Percentiles rank a stretch among this genome's conserved stretches.
Conservation (phyloP, 2,329 filamentous ascomycete genomes). For the Botryotinia narcissicola region DNA sequence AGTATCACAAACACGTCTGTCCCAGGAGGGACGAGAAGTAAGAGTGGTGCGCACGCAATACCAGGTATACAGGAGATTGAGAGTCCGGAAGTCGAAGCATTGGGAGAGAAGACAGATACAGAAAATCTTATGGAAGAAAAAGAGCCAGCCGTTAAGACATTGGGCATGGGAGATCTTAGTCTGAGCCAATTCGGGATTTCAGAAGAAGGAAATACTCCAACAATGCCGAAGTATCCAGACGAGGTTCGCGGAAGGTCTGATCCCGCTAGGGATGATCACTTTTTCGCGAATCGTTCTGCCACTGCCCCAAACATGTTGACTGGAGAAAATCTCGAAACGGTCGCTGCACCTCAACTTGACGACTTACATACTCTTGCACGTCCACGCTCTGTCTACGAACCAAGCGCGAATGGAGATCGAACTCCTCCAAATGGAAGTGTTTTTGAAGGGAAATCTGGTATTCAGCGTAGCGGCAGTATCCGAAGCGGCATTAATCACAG, state of each 20-base stretch:
- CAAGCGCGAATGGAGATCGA: constrained; percentile 52
- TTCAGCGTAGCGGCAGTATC: constrained; percentile 60
- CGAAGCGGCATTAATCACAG: constrained; percentile 58
- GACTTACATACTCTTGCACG: constrained; percentile 30
- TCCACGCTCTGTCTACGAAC: constrained; percentile 53
- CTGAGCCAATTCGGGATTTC: constrained; percentile 82
- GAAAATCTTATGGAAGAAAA: constrained; percentile 49
- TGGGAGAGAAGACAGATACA: constrained; percentile 36
- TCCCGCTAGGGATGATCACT: constrained; percentile 30
- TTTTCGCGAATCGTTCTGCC: constrained; percentile 15
- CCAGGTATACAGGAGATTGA: constrained; percentile 35
- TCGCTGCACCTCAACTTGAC: constrained; percentile 28
- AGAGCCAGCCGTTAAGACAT: constrained; percentile 79
- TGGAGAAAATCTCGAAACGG: constrained; percentile 28
- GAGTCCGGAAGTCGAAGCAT: constrained; percentile 38
- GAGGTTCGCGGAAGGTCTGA: constrained; percentile 32
- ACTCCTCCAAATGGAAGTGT: constrained; percentile 66
- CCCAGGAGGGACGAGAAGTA: constrained; percentile 50
- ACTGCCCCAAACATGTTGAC: constrained; percentile 15
- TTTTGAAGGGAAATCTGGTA: constrained; percentile 57
- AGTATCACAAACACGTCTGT: constrained; percentile 67
- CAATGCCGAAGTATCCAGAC: constrained; percentile 55
- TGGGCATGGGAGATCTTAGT: constrained; percentile 85
- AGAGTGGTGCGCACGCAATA: constrained; percentile 35
- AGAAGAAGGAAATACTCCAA: constrained; percentile 57